phyloP scores from a whole-genome alignment of 176 grass and related monocot species.

The Paspalum vaginatum region DNA sequence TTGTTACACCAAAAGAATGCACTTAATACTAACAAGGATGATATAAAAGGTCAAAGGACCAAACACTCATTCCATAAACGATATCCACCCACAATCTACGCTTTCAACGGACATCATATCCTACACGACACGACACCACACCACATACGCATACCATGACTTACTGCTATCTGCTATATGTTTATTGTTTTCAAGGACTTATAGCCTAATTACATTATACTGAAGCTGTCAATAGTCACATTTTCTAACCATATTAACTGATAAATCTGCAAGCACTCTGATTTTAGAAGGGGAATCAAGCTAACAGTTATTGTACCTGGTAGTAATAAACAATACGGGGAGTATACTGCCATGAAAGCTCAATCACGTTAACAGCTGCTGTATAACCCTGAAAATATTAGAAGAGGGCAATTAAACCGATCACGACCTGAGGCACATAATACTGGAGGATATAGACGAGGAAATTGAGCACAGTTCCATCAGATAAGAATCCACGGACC shows the following conservation, averaged over 20 bases:
- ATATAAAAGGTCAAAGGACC: background rate
- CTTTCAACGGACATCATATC: background rate
- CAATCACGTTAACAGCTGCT: slow-evolving; percentile 42
- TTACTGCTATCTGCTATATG: background rate
- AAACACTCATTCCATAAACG: background rate
- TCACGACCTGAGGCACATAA: background rate
- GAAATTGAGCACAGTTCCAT: slow-evolving; percentile 4
- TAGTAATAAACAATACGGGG: slow-evolving; percentile 62
- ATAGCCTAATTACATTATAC: background rate
- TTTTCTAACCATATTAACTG: background rate
- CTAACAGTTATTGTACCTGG: slow-evolving; percentile 57
- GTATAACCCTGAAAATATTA: slow-evolving; percentile 58
- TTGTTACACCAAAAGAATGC: background rate
- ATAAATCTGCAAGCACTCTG: slow-evolving; percentile 12
- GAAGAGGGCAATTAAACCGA: slow-evolving; percentile 21
- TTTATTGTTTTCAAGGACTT: background rate
- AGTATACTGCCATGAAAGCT: slow-evolving; percentile 48
- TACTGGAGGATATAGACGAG: background rate
- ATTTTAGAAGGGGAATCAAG: background rate
- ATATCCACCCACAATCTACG: background rate
- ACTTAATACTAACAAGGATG: background rate
- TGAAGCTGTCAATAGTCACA: background rate
- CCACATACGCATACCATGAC: background rate
- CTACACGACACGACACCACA: background rate
- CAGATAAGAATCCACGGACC: slow-evolving; percentile 39